Percentiles rank a stretch among this genome's conserved stretches.
These are phyloP conservation scores for Trichosporon asahii DNA, from an alignment of 1,284 basidiomycete genomes.

Conservation along the genomic window DNA sequence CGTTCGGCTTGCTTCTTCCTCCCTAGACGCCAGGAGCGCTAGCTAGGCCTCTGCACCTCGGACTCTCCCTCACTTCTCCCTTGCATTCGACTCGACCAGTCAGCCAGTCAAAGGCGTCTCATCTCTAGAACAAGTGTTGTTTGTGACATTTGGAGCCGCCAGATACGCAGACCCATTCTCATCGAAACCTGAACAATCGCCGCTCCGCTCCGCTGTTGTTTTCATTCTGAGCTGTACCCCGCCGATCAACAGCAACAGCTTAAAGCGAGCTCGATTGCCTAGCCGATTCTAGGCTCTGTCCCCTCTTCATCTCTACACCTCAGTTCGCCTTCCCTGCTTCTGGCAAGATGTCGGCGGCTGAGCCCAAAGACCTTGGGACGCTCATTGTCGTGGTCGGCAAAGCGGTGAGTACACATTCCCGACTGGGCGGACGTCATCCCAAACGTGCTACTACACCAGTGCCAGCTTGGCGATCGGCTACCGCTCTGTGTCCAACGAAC, in stretches of 20 bases:
- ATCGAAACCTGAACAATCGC: not conserved
- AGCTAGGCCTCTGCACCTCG: not conserved
- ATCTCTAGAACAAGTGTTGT: not conserved
- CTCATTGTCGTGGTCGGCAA: constrained; percentile 92
- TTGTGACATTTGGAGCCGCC: not conserved
- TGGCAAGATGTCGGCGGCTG: constrained; percentile 32
- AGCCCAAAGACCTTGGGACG: constrained; percentile 75
- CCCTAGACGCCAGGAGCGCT: not conserved
- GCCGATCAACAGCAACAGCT: not conserved
- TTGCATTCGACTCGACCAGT: not conserved
- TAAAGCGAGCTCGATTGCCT: not conserved
- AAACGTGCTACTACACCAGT: not conserved
- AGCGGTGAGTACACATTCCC: constrained; percentile 65
- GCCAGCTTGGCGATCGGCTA: not conserved
- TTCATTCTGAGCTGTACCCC: not conserved
- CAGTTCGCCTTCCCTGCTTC: not conserved
- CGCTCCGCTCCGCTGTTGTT: not conserved
- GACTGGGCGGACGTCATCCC: not conserved
- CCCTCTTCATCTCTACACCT: not conserved
- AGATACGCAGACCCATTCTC: not conserved
- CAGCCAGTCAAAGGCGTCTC: not conserved
- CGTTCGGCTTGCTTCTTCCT: not conserved
- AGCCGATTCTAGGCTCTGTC: not conserved
- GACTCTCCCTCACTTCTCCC: not conserved
- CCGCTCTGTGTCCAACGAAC: not conserved